Evolutionary conservation across 164 flowering plant genomes (phyloP).

Genomic region (Stephania yunnanensis): DNA sequence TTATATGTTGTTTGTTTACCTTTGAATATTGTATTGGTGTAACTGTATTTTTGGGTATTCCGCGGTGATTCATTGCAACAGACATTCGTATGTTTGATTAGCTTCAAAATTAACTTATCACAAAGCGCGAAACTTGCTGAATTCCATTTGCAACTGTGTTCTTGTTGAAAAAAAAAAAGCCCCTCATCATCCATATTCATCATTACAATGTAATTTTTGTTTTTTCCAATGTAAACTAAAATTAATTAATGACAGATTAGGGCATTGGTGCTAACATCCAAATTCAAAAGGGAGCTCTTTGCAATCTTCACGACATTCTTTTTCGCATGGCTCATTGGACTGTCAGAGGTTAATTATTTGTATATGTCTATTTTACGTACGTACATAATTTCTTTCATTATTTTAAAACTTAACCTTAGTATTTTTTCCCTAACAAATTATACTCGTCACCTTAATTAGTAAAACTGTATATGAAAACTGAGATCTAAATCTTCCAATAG

Average conservation of each 20-base stretch:
- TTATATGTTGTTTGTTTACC: no score
- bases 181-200: background rate
- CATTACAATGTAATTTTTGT: background rate
- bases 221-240: background rate
- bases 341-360: slow-evolving; percentile 45
- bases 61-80: no score
- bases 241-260: slow-evolving; percentile 40
- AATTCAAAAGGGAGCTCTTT: slow-evolving; percentile 54
- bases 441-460: background rate
- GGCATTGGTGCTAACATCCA: slow-evolving; percentile 42
- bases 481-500: background rate
- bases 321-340: slow-evolving; percentile 80
- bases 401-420: no score
- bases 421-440: no score
- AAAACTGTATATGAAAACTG: background rate
- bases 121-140: no score
- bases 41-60: no score
- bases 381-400: background rate
- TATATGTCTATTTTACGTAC: background rate
- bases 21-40: no score
- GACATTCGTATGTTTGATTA: no score
- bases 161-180: no score
- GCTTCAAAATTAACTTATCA: no score
- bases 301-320: slow-evolving; percentile 68
- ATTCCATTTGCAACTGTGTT: no score